Conservation (phyloP, 2,329 filamentous ascomycete species). For the Microascus cirrosus region DNA sequence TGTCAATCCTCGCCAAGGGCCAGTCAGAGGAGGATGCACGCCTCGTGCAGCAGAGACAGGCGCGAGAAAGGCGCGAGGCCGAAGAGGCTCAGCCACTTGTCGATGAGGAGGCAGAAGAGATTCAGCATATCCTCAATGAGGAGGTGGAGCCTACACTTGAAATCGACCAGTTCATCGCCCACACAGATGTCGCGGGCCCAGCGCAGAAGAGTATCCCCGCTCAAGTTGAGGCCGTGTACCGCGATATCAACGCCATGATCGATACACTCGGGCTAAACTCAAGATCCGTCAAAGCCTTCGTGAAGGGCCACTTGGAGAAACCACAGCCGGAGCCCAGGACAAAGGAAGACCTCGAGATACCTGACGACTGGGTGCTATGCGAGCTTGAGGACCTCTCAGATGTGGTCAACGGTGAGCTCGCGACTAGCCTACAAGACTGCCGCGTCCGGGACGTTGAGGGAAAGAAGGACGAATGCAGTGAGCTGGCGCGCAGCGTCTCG, state of each 20-base stretch:
- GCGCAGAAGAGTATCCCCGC: conserved; percentile 47
- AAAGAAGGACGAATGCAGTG: conserved; percentile 57
- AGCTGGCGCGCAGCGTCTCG: conserved; percentile 58
- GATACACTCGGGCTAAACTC: conserved; percentile 82
- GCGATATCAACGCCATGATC: conserved; percentile 88
- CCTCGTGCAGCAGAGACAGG: conserved; percentile 36
- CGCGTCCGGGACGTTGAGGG: conserved; percentile 56
- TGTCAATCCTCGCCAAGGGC: conserved; percentile 16
- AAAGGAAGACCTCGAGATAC: conserved; percentile 56
- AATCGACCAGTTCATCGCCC: conserved; percentile 58
- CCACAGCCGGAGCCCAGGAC: conserved; percentile 42
- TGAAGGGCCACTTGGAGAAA: conserved; percentile 54
- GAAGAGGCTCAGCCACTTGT: conserved; percentile 46
- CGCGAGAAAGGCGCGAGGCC: conserved; percentile 42
- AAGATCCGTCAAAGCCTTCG: conserved; percentile 51
- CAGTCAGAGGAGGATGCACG: conserved; percentile 32
- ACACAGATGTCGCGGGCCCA: conserved; percentile 40
- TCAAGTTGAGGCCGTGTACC: conserved; percentile 58
- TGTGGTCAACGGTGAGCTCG: conserved; percentile 54
- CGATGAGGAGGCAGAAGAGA: conserved; percentile 59
- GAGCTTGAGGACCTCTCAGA: conserved; percentile 61
- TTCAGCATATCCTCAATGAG: conserved; percentile 51
- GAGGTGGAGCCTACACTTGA: conserved; percentile 49
- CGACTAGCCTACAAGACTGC: conserved; percentile 52
- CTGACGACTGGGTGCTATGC: conserved; percentile 61